Percentiles rank a stretch among this genome's conserved stretches.
Evolutionary conservation across 495 filamentous ascomycete species (phyloP).

Genomic region (Penicillium malachiteum): DNA sequence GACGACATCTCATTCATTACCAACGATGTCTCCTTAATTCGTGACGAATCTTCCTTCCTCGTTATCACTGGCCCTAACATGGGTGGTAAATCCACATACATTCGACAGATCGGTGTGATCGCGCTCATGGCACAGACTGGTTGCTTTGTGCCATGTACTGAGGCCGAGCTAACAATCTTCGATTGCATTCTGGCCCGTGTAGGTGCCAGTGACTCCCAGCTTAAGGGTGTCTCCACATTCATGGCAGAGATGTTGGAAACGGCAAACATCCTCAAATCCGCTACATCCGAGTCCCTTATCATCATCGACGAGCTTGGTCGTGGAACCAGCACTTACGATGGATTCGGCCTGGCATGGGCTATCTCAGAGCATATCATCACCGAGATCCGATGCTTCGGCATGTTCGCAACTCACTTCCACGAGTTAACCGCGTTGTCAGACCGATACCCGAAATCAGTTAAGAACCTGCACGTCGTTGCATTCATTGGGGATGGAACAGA

Average conservation of each 20-base stretch:
- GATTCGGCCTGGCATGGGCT: slow-evolving; percentile 96
- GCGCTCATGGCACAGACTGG: slow-evolving; percentile 97
- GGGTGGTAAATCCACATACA: slow-evolving; percentile 99
- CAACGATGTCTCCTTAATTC: slow-evolving; percentile 85
- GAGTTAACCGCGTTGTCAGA: slow-evolving; percentile 90
- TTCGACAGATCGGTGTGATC: slow-evolving; percentile 95
- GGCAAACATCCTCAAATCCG: slow-evolving; percentile 95
- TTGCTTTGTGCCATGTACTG: slow-evolving; percentile 90
- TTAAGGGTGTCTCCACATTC: slow-evolving; percentile 98
- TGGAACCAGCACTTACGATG: slow-evolving; percentile 97
- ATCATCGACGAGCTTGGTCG: slow-evolving; percentile 99
- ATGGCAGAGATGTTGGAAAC: slow-evolving; percentile 99
- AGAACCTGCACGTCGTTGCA: slow-evolving; percentile 93
- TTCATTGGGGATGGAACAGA: slow-evolving; percentile 70
- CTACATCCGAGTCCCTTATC: slow-evolving; percentile 89
- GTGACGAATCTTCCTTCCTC: slow-evolving; percentile 82
- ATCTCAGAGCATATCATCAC: slow-evolving; percentile 97
- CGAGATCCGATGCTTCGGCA: slow-evolving; percentile 87
- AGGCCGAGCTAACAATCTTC: slow-evolving; percentile 92
- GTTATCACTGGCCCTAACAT: slow-evolving; percentile 99
- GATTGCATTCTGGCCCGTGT: slow-evolving; percentile 97
- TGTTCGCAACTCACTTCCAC: slow-evolving; percentile 99
- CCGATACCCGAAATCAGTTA: slow-evolving; percentile 72
- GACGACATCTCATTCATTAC: slow-evolving; percentile 98
- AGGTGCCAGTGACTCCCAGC: slow-evolving; percentile 89